phyloP scores from a whole-genome alignment of 495 filamentous ascomycete species.

The Staphylotrichum longicolle region DNA sequence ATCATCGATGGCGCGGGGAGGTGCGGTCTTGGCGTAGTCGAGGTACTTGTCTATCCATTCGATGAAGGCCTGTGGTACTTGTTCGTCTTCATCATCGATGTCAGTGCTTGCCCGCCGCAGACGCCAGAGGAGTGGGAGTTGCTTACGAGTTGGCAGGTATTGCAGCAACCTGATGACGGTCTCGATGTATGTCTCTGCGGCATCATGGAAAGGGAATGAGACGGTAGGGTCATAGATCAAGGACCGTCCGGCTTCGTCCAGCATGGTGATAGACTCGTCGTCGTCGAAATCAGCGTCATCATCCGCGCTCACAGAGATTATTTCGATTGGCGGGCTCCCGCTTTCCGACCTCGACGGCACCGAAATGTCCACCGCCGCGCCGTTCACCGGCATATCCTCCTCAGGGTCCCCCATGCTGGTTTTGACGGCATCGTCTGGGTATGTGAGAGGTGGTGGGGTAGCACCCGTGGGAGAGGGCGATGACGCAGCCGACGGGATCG shows the following conservation, averaged over 20 bases:
- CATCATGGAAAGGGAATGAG: slow-evolving; percentile 45
- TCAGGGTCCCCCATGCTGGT: slow-evolving; percentile 45
- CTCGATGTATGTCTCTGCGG: slow-evolving; percentile 39
- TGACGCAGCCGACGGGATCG: slow-evolving; percentile 45
- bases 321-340: slow-evolving; percentile 40
- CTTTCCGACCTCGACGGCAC: slow-evolving; percentile 40
- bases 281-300: slow-evolving; percentile 35
- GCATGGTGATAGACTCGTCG: slow-evolving; percentile 18
- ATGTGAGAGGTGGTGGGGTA: slow-evolving; percentile 16
- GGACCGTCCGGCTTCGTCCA: slow-evolving; percentile 9
- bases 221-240: slow-evolving; percentile 31
- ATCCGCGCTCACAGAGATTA: slow-evolving; percentile 33
- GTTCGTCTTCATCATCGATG: slow-evolving; percentile 33
- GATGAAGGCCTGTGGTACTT: slow-evolving; percentile 38
- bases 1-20: slow-evolving; percentile 30
- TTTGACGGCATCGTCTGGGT: slow-evolving; percentile 33
- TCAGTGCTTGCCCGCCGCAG: slow-evolving; percentile 29
- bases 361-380: slow-evolving; percentile 28
- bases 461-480: slow-evolving; percentile 42
- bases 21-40: slow-evolving; percentile 27
- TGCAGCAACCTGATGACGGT: slow-evolving; percentile 33
- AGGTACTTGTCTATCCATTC: slow-evolving; percentile 48
- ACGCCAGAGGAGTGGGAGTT: slow-evolving; percentile 13
- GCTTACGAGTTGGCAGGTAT: slow-evolving; percentile 43
- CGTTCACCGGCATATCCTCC: slow-evolving; percentile 36